Evolutionary conservation across 305 asterid genomes (phyloP), one percentile per base, ranked within the genome.

Genomic region (Solanum hybrid): DNA sequence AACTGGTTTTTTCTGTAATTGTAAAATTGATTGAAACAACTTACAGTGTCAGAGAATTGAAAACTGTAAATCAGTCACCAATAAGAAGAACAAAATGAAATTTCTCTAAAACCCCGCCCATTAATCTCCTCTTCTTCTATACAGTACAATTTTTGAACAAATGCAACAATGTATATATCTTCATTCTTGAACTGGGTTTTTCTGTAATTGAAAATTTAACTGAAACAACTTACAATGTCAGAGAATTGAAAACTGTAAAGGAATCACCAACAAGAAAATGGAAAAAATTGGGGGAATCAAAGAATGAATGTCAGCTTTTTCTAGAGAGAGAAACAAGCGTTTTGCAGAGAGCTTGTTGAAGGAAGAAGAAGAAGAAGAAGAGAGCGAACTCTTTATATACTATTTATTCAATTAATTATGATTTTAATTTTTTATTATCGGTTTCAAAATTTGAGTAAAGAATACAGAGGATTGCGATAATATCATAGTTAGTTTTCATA

Each of bases 261-360:
- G 3, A 24, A 36, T 34, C 37, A 34, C 7, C 38, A 90, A 72
- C 80, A 38, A 91, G 77, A 89, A 87, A 89, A 79, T 79, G 31
- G 31, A 20, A 79, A 79, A 20, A 15, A 20, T 33, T 13, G 65
- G 78, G 76, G 72, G 73, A 82, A 88, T 37, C 89, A 89, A 89
- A 92, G 95, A 94, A 94, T 92, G 93, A 92, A 93, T 93, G 92
- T 89, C 88, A 89, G 90, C 61, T 81, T 39, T 89, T 90, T 90
- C 87, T 92, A 90, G 92, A 73, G 89, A 92, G 89, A 88, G 78
- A 11, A 72, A 20, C 13, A 41, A 22, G 34, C 33, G 7, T 10
- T 37, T 80, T 81, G 15, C 34, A 87, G 65, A 68, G 89, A 68
- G 61, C 33, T 61, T 72, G 13, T 45, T 12, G 89, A 87, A 27